Conservation (phyloP, 345 rosid genomes). For the Linum tenue region DNA sequence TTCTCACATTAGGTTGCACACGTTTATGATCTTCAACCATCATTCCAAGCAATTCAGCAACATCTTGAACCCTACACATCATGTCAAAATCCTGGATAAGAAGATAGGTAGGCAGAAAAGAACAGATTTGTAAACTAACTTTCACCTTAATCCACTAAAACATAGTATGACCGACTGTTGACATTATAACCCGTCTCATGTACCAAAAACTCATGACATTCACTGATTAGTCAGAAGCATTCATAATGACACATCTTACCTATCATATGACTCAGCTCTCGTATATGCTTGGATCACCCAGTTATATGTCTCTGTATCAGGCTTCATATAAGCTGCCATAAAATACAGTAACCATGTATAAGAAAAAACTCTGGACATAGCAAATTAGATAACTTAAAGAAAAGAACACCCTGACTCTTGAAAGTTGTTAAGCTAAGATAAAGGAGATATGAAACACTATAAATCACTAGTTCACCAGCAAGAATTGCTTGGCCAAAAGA, state of each 20-base stretch:
- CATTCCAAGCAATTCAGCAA: slow-evolving; percentile 95
- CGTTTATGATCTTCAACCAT: slow-evolving; percentile 95
- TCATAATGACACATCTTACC: slow-evolving; percentile 35
- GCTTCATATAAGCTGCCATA: slow-evolving; percentile 73
- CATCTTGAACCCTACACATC: slow-evolving; percentile 77
- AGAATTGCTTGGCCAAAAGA: neutral
- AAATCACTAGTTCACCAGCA: neutral
- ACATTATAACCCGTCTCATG: neutral
- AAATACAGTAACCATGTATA: slow-evolving; percentile 11
- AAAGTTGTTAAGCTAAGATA: neutral
- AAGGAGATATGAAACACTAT: neutral
- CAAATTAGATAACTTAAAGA: neutral
- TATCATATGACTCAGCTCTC: slow-evolving; percentile 88
- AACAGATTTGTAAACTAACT: too few species aligned
- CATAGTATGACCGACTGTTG: neutral
- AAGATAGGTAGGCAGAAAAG: neutral
- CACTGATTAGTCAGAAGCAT: neutral
- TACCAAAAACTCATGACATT: neutral
- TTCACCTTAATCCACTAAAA: neutral
- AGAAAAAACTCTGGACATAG: neutral
- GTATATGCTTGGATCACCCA: slow-evolving; percentile 98
- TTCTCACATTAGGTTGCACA: slow-evolving; percentile 75
- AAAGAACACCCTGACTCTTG: neutral
- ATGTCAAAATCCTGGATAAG: slow-evolving; percentile 12
- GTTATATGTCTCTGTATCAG: slow-evolving; percentile 86